Percentiles rank a stretch among this genome's conserved stretches.
Evolutionary conservation across 2,329 filamentous ascomycete genomes (phyloP).

Genomic region (Apiospora hydei): DNA sequence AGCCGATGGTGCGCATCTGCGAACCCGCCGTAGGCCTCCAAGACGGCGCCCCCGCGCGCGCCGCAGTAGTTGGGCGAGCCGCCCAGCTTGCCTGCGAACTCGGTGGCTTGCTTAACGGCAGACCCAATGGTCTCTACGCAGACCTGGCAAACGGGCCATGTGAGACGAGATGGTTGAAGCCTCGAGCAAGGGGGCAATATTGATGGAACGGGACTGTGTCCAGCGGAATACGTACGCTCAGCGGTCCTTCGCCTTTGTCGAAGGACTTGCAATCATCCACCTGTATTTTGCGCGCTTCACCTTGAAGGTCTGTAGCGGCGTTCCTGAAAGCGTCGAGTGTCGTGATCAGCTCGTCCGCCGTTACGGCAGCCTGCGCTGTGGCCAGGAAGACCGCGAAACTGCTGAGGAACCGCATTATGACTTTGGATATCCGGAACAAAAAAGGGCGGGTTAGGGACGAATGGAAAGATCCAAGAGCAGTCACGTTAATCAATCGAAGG

Average conservation of each 20-base stretch:
- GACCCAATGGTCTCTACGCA: neutral
- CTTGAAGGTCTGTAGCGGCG: neutral
- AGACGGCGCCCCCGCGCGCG: neutral
- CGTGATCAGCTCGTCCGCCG: neutral
- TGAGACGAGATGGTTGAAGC: neutral
- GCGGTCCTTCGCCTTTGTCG: neutral
- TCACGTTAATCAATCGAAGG: too few relatives aligned
- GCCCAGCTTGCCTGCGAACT: neutral
- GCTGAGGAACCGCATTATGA: neutral
- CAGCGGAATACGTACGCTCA: neutral
- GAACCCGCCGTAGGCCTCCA: neutral
- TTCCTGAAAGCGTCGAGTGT: neutral
- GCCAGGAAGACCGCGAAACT: constrained; percentile 14
- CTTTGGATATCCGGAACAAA: neutral
- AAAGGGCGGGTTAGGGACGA: neutral
- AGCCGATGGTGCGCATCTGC: neutral
- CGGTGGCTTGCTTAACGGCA: neutral
- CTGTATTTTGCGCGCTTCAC: neutral
- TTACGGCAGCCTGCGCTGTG: constrained; percentile 2
- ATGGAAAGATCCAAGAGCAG: neutral
- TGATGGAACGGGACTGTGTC: neutral
- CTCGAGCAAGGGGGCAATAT: too few relatives aligned
- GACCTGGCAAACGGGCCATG: neutral
- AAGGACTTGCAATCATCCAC: neutral
- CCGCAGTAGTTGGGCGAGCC: neutral